phyloP scores from a whole-genome alignment of 140 eudicot species.

The Bidens hawaiensis region DNA sequence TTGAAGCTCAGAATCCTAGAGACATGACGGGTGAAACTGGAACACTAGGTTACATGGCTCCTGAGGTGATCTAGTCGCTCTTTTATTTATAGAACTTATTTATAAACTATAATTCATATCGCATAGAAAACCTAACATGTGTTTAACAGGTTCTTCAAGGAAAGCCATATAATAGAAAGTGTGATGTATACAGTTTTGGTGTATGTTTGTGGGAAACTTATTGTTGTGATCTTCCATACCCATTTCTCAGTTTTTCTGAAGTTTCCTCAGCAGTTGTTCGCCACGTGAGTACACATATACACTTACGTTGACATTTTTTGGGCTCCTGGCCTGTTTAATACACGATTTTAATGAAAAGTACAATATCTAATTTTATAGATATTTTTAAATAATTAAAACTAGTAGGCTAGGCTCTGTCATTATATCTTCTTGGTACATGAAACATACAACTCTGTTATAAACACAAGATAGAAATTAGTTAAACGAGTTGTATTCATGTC shows the following conservation, averaged over 20 bases:
- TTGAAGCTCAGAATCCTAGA: constrained; percentile 76
- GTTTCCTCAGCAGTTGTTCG: constrained; percentile 73
- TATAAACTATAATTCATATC: background rate
- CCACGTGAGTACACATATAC: constrained; percentile 43
- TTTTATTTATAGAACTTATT: background rate
- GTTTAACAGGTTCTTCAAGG: constrained; percentile 75
- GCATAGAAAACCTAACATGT: background rate
- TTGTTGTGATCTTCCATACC: constrained; percentile 84
- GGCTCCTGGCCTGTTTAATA: no score
- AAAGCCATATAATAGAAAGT: constrained; percentile 78
- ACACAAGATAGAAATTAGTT: no score
- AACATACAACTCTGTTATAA: no score
- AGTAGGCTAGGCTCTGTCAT: no score
- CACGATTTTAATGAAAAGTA: no score
- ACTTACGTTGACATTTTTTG: background rate
- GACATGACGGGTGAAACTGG: constrained; percentile 99
- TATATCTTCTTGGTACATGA: no score
- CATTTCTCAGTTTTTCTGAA: constrained; percentile 68
- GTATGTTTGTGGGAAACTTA: constrained; percentile 92
- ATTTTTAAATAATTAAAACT: no score
- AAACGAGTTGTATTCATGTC: no score
- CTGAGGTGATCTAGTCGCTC: constrained; percentile 51
- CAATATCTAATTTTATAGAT: no score
- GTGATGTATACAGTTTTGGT: constrained; percentile 94
- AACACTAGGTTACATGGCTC: constrained; percentile 91